Conservation (phyloP, 176 grass and related monocot species). For the Ensete glaucum region DNA sequence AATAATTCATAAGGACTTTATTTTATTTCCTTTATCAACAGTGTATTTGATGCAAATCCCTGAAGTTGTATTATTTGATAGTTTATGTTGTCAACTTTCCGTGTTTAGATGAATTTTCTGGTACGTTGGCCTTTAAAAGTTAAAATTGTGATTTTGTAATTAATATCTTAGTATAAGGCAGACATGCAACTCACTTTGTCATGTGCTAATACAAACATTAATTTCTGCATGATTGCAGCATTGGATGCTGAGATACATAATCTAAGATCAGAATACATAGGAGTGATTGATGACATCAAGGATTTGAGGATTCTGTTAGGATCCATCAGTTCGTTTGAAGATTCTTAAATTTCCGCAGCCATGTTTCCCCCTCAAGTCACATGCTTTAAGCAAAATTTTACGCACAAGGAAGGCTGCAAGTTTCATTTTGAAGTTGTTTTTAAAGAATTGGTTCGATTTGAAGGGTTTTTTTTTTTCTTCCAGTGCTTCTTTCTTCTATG, state of each 20-base stretch:
- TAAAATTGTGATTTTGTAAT: constrained; percentile 1
- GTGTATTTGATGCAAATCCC: too few relatives aligned
- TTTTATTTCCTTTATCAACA: not conserved
- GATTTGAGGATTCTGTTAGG: constrained; percentile 59
- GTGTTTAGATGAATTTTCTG: not conserved
- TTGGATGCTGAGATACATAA: constrained; percentile 56
- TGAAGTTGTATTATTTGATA: too few relatives aligned
- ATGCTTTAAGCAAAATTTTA: not conserved
- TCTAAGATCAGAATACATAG: constrained; percentile 34
- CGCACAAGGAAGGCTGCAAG: not conserved
- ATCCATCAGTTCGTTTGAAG: constrained; percentile 26
- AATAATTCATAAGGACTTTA: not conserved
- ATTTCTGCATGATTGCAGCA: constrained; percentile 37
- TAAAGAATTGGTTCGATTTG: too few relatives aligned
- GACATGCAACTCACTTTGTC: not conserved
- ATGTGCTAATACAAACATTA: not conserved
- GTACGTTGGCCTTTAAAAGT: not conserved
- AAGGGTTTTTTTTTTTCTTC: too few relatives aligned
- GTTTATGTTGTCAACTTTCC: not conserved
- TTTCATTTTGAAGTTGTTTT: not conserved
- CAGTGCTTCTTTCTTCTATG: too few relatives aligned
- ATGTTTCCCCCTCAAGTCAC: too few relatives aligned
- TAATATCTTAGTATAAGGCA: not conserved
- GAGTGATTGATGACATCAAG: constrained; percentile 60
- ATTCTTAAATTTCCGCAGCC: not conserved